Percentiles rank a stretch among this genome's conserved stretches.
Evolutionary conservation across 345 rosid species (phyloP).

Genomic region (Acer campestre): DNA sequence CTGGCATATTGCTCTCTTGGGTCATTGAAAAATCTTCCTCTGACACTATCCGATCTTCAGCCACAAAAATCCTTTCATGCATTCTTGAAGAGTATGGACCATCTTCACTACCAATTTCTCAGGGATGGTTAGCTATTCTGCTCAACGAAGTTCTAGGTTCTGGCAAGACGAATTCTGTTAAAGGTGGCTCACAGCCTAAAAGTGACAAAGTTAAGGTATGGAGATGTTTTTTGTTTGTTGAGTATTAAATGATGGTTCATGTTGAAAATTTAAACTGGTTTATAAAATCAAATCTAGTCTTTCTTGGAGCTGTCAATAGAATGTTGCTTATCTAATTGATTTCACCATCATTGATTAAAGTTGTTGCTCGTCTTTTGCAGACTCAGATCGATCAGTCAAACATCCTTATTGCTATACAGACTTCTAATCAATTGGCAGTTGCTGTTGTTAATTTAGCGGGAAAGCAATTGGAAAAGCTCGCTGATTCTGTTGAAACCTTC

Average conservation of each 20-base stretch:
- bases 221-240: conserved; percentile 16
- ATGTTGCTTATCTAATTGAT: conserved; percentile 14
- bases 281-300: not conserved
- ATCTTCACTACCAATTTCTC: conserved; percentile 77
- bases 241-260: conserved; percentile 16
- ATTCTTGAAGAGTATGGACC: conserved; percentile 85
- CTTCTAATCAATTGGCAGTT: conserved; percentile 69
- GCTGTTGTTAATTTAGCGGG: conserved; percentile 81
- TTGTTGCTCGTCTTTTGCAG: conserved; percentile 41
- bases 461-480: conserved; percentile 52
- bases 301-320: conserved; percentile 2
- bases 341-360: conserved; percentile 10
- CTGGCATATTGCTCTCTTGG: conserved; percentile 84
- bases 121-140: conserved; percentile 88
- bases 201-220: conserved; percentile 69
- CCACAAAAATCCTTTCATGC: conserved; percentile 73
- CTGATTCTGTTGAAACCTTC: conserved; percentile 54
- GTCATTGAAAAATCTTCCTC: conserved; percentile 66
- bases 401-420: conserved; percentile 61
- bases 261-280: conserved; percentile 9
- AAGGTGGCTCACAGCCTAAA: conserved; percentile 60
- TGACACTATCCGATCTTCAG: conserved; percentile 63
- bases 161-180: conserved; percentile 53
- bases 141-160: conserved; percentile 63
- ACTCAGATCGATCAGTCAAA: conserved; percentile 80